These are phyloP conservation scores for Brettanomyces anomalus DNA, from an alignment of 805 yeast species.

Conservation along the genomic window DNA sequence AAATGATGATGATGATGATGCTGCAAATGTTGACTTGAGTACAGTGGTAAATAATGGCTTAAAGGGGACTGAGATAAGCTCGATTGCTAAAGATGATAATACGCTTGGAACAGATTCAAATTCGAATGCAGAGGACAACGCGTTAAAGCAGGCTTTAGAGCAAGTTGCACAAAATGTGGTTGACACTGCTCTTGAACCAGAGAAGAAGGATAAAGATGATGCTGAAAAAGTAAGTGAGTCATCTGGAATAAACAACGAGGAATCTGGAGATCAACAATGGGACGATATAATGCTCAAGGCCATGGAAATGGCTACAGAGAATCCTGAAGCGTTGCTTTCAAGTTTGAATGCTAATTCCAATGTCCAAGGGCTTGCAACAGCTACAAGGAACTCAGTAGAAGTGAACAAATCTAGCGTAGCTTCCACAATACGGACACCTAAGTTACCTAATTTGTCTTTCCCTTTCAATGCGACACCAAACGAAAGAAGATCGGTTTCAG, in stretches of 20 bases:
- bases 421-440: background rate
- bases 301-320: constrained; percentile 64
- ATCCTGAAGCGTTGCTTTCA: constrained; percentile 35
- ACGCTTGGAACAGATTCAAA: background rate
- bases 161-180: constrained; percentile 50
- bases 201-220: constrained; percentile 2
- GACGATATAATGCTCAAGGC: constrained; percentile 72
- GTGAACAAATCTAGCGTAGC: background rate
- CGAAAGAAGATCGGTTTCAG: constrained; percentile 2
- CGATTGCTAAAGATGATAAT: background rate
- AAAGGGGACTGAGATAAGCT: background rate
- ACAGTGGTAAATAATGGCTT: background rate
- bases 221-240: constrained; percentile 5
- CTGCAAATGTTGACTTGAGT: background rate
- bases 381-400: background rate
- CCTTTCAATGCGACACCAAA: constrained; percentile 2
- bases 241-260: background rate
- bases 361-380: background rate
- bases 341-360: constrained; percentile 20
- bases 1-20: background rate
- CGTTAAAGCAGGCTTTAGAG: constrained; percentile 43
- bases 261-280: constrained; percentile 26
- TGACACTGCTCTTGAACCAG: constrained; percentile 18
- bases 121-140: constrained; percentile 20
- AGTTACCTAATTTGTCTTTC: background rate